Evolutionary conservation across 2,329 filamentous ascomycete species (phyloP).

Genomic region (Ophiostoma ips): DNA sequence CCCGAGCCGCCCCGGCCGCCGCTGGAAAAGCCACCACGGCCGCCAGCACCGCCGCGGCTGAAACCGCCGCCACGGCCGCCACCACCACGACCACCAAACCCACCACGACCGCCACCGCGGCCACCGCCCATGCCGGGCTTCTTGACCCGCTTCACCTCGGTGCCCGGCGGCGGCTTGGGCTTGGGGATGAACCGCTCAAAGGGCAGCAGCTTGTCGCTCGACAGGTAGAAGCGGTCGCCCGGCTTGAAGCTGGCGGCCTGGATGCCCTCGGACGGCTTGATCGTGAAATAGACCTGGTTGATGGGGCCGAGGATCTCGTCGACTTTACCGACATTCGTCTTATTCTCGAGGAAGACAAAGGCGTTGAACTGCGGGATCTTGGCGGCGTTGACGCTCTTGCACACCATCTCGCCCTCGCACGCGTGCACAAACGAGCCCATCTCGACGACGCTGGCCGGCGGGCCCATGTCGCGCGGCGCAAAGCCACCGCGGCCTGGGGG

Average conservation of each 20-base stretch:
- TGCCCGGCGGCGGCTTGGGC: constrained; percentile 61
- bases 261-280: constrained; percentile 94
- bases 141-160: constrained; percentile 42
- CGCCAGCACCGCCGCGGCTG: constrained; percentile 9
- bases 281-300: constrained; percentile 96
- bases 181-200: constrained; percentile 94
- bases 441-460: constrained; percentile 53
- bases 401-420: constrained; percentile 95
- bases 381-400: constrained; percentile 72
- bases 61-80: constrained; percentile 19
- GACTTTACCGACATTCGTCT: constrained; percentile 87
- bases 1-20: constrained; percentile 2
- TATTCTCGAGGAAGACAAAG: constrained; percentile 97
- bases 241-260: constrained; percentile 87
- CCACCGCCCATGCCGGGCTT: constrained; percentile 37
- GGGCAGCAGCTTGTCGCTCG: constrained; percentile 83
- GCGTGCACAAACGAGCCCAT: constrained; percentile 92
- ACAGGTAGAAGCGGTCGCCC: constrained; percentile 96
- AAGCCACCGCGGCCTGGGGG: constrained; percentile 41
- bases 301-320: constrained; percentile 96
- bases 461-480: constrained; percentile 44
- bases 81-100: constrained; percentile 8
- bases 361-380: constrained; percentile 99
- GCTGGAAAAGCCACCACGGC: background rate
- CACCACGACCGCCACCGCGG: constrained; percentile 9